phyloP scores from a whole-genome alignment of 805 yeast species.

The Hanseniaspora osmophila region DNA sequence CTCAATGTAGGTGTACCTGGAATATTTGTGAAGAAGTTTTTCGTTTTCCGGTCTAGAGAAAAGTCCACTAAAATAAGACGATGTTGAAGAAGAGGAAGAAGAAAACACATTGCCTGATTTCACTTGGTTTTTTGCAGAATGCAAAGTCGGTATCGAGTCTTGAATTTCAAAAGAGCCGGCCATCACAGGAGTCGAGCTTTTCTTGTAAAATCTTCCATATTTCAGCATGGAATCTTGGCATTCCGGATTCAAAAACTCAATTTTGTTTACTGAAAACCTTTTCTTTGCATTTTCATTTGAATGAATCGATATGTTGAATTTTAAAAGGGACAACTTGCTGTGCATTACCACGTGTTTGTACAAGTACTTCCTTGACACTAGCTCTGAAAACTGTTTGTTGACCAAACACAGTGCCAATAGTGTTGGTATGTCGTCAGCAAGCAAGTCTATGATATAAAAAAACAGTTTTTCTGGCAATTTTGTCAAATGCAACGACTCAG shows the following conservation, averaged over 20 bases:
- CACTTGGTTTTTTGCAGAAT: not conserved
- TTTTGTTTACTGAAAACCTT: conserved; percentile 15
- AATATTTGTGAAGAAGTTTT: conserved; percentile 13
- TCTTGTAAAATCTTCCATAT: conserved; percentile 17
- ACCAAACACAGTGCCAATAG: conserved; percentile 14
- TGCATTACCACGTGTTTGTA: conserved; percentile 15
- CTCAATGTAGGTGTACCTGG: conserved; percentile 23
- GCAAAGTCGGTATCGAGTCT: not conserved
- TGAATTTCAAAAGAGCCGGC: conserved; percentile 16
- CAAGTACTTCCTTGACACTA: conserved; percentile 15
- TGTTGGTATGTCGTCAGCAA: conserved; percentile 10
- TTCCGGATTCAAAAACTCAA: conserved; percentile 20
- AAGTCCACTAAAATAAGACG: conserved; percentile 7
- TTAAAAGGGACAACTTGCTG: conserved; percentile 16
- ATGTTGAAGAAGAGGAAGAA: not conserved
- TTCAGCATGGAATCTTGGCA: conserved; percentile 22
- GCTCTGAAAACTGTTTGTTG: conserved; percentile 13
- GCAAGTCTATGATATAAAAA: conserved; percentile 13
- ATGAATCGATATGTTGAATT: conserved; percentile 20
- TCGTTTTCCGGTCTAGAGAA: conserved; percentile 10
- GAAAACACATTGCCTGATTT: not conserved
- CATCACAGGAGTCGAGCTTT: conserved; percentile 10
- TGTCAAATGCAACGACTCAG: conserved; percentile 6
- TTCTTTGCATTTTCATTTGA: conserved; percentile 13
- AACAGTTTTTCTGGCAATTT: conserved; percentile 15